phyloP scores from a whole-genome alignment of 2,329 filamentous ascomycete species.

The Trichoderma sp. region DNA sequence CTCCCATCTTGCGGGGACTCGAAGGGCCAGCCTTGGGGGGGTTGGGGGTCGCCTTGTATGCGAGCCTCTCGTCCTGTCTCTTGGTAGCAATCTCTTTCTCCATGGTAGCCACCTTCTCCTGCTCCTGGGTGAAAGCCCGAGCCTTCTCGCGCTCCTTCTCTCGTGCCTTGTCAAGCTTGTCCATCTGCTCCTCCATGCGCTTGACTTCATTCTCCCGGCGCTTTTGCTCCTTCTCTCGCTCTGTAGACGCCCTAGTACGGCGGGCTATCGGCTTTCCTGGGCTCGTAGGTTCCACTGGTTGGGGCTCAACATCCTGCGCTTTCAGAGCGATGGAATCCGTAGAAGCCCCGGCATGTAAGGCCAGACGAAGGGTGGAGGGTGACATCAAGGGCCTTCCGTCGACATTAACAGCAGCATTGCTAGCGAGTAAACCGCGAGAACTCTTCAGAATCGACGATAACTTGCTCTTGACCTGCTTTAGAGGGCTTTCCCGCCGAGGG shows the following conservation, averaged over 20 bases:
- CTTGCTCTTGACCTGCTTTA: slow-evolving; percentile 92
- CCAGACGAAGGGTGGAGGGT: slow-evolving; percentile 53
- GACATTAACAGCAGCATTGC: slow-evolving; percentile 73
- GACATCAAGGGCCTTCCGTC: slow-evolving; percentile 63
- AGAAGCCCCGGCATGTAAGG: slow-evolving; percentile 49
- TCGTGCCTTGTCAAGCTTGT: slow-evolving; percentile 67
- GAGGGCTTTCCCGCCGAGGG: slow-evolving; percentile 69
- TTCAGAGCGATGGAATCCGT: slow-evolving; percentile 50
- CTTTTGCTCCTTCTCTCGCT: slow-evolving; percentile 66
- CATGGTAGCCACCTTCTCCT: slow-evolving; percentile 56
- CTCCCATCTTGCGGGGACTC: slow-evolving; percentile 53
- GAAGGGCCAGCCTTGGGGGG: slow-evolving; percentile 48
- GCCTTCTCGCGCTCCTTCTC: slow-evolving; percentile 73
- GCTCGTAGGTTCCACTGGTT: slow-evolving; percentile 40
- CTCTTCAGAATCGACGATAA: slow-evolving; percentile 88
- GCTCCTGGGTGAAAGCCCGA: slow-evolving; percentile 59
- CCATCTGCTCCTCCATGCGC: slow-evolving; percentile 61
- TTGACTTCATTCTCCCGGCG: slow-evolving; percentile 67
- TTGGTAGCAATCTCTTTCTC: slow-evolving; percentile 57
- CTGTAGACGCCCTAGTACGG: slow-evolving; percentile 60
- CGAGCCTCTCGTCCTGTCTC: slow-evolving; percentile 53
- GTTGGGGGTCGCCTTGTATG: slow-evolving; percentile 48
- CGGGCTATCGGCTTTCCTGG: slow-evolving; percentile 49
- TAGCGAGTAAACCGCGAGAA: slow-evolving; percentile 83
- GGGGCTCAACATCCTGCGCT: slow-evolving; percentile 33